These are phyloP conservation scores for Calonectria honghensis DNA, from an alignment of 2,329 filamentous ascomycete genomes.

Conservation along the genomic window DNA sequence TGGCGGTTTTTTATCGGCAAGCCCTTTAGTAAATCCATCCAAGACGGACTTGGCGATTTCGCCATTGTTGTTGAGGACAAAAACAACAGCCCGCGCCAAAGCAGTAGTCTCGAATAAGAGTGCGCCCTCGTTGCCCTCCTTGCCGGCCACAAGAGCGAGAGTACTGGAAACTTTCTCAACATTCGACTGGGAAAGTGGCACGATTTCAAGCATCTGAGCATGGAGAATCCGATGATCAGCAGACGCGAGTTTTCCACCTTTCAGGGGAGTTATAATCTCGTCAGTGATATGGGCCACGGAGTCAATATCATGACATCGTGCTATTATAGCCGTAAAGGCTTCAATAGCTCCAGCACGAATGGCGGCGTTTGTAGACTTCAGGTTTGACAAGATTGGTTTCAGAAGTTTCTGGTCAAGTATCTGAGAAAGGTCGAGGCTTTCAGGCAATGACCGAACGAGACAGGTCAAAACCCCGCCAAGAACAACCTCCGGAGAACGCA, in stretches of 20 bases:
- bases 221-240: conserved; percentile 90
- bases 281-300: conserved; percentile 81
- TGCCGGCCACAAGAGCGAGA: conserved; percentile 81
- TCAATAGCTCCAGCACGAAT: conserved; percentile 86
- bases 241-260: conserved; percentile 87
- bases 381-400: conserved; percentile 91
- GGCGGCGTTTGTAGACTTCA: conserved; percentile 89
- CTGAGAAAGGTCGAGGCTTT: conserved; percentile 84
- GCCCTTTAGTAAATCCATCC: conserved; percentile 86
- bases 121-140: conserved; percentile 92
- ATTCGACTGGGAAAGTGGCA: conserved; percentile 76
- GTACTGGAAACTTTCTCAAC: conserved; percentile 80
- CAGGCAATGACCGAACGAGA: conserved; percentile 81
- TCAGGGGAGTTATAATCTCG: conserved; percentile 87
- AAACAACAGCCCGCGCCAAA: conserved; percentile 79
- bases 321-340: conserved; percentile 83
- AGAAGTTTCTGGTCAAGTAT: conserved; percentile 82
- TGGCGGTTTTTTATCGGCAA: conserved; percentile 88
- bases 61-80: conserved; percentile 76
- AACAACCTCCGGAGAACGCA: conserved; percentile 93
- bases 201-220: conserved; percentile 83
- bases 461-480: conserved; percentile 86
- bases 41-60: conserved; percentile 79
- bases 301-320: conserved; percentile 74
- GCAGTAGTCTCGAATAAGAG: conserved; percentile 84